phyloP scores from a whole-genome alignment of 345 rosid genomes.

The Eucalyptus sp. region DNA sequence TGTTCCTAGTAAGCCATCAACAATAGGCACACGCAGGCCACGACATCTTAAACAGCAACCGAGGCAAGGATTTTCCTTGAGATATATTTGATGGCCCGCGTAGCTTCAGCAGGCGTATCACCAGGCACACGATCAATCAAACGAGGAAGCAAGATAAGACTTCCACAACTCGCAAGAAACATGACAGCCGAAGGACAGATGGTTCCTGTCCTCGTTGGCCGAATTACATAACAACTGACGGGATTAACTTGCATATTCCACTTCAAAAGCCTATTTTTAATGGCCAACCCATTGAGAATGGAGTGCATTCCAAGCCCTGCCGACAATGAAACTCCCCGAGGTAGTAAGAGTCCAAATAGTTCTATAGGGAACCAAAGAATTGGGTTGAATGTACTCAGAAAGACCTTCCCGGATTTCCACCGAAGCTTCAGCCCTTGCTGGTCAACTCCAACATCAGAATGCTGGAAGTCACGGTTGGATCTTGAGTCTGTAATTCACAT shows the following conservation, averaged over 20 bases:
- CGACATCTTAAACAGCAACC: background rate
- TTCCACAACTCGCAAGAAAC: background rate
- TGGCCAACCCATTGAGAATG: background rate
- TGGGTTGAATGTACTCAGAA: background rate
- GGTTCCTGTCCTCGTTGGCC: background rate
- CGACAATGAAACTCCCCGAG: background rate
- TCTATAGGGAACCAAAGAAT: background rate
- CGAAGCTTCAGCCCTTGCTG: background rate
- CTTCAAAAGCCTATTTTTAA: background rate
- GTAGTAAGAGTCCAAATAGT: background rate
- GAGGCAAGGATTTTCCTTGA: background rate
- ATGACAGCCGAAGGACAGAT: background rate
- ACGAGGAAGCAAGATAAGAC: background rate
- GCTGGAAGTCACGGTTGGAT: background rate
- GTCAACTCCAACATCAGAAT: background rate
- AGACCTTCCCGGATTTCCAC: background rate
- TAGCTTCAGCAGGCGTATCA: background rate
- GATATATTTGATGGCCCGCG: background rate
- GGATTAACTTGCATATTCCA: background rate
- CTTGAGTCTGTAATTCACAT: background rate
- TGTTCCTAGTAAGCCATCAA: background rate
- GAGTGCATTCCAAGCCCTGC: background rate
- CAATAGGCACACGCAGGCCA: background rate
- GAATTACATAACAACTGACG: background rate
- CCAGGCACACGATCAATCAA: background rate